A percentile compares a stretch with the other conserved stretches of the same genome.
Evolutionary conservation across 192 early-diverging fungal genomes (phyloP).

Genomic region (Gryganskiella cystojenkinii): DNA sequence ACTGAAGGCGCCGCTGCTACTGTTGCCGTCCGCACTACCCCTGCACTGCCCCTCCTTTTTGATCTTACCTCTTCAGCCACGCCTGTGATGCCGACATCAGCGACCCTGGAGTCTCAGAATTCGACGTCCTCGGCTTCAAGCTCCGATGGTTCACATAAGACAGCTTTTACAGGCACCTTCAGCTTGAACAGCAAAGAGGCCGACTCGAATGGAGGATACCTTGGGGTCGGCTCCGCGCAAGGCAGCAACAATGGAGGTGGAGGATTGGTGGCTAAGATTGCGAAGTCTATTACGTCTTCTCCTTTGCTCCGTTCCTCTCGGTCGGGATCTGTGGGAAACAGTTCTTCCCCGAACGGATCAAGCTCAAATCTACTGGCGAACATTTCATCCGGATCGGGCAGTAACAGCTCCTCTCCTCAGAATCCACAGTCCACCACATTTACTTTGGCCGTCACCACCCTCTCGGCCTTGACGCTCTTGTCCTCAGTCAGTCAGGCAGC

Average conservation of each 20-base stretch:
- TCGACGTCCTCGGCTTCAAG: too few species aligned
- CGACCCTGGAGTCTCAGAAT: too few species aligned
- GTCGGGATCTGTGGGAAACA: background rate
- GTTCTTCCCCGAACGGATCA: slow-evolving; percentile 20
- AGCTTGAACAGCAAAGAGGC: background rate
- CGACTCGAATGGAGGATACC: background rate
- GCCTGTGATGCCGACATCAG: background rate
- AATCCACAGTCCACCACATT: slow-evolving; percentile 36
- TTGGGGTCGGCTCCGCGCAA: background rate
- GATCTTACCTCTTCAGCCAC: slow-evolving; percentile 38
- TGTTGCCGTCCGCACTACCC: background rate
- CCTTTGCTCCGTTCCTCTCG: background rate
- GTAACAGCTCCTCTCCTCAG: slow-evolving; percentile 1
- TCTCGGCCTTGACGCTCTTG: slow-evolving; percentile 29
- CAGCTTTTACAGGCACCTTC: background rate
- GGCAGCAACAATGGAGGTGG: background rate
- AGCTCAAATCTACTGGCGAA: background rate
- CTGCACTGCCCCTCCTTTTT: slow-evolving; percentile 31
- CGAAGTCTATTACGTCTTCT: slow-evolving; percentile 34
- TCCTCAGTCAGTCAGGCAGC: slow-evolving; percentile 27
- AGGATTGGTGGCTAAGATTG: slow-evolving; percentile 37
- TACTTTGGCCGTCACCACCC: slow-evolving; percentile 22
- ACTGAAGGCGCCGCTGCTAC: too few species aligned
- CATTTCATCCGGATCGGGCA: too few species aligned
- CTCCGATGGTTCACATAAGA: too few species aligned